Percentiles rank a stretch among this genome's conserved stretches.
phyloP scores from a whole-genome alignment of 139 green algal genomes.

The Yamagishiella unicocca region DNA sequence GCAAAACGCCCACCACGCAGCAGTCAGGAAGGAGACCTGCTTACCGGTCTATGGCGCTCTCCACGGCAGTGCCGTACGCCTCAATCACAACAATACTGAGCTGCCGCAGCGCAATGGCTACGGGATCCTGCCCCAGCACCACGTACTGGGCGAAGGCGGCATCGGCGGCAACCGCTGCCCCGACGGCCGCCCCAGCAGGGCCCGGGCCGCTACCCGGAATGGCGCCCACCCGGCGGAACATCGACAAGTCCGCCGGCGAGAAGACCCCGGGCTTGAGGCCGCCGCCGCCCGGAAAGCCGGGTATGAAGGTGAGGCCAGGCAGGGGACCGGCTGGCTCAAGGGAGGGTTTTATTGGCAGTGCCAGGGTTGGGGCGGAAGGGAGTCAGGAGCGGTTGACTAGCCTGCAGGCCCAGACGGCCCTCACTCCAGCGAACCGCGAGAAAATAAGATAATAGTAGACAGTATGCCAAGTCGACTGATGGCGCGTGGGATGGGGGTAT shows the following conservation, averaged over 20 bases:
- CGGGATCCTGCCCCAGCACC: background rate
- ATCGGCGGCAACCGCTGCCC: background rate
- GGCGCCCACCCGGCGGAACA: background rate
- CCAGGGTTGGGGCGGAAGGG: no score
- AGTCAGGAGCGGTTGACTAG: no score
- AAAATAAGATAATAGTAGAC: no score
- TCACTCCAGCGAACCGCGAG: no score
- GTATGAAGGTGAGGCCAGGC: constrained; percentile 28
- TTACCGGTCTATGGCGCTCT: background rate
- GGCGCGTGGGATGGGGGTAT: no score
- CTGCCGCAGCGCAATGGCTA: constrained; percentile 36
- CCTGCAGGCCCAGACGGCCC: no score
- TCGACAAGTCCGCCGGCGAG: background rate
- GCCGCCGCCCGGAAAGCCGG: constrained; percentile 3
- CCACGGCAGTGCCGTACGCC: background rate
- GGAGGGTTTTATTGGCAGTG: no score
- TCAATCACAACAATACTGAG: constrained; percentile 6
- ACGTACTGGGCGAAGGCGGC: background rate
- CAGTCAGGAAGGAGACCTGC: no score
- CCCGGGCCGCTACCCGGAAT: no score
- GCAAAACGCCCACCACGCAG: no score
- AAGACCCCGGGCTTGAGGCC: background rate
- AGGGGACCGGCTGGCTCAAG: constrained; percentile 12
- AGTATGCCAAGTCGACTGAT: no score
- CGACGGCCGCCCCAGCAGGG: background rate